Evolutionary conservation across 108 stramenopile species (phyloP).

Genomic region (Cylindrotheca closterium): DNA sequence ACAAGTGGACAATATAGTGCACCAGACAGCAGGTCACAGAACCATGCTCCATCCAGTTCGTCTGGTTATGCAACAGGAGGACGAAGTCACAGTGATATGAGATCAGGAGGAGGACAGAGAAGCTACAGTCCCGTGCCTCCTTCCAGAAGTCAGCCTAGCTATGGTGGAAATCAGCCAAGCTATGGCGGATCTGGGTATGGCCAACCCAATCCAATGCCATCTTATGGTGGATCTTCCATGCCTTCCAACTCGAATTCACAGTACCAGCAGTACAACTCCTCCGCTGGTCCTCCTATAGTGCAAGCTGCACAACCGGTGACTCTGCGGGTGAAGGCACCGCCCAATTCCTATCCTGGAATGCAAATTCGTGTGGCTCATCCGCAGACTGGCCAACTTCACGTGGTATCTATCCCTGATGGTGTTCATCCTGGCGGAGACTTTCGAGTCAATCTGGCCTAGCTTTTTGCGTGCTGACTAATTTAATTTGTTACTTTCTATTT

Average conservation of each 20-base stretch:
- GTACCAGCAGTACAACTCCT: not conserved
- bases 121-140: not conserved
- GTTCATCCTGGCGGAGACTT: constrained; percentile 53
- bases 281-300: not conserved
- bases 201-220: not conserved
- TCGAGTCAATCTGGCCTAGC: constrained; percentile 1
- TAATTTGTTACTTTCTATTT: no score
- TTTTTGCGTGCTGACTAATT: no score
- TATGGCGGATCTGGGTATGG: not conserved
- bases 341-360: constrained; percentile 54
- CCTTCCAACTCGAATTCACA: not conserved
- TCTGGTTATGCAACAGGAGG: not conserved
- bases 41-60: not conserved
- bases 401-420: constrained; percentile 60
- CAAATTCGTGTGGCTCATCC: constrained; percentile 63
- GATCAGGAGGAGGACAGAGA: not conserved
- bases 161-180: no score
- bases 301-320: constrained; percentile 7
- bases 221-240: no score
- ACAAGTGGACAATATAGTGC: not conserved
- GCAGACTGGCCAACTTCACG: constrained; percentile 42
- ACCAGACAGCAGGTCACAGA: no score
- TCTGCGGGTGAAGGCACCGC: constrained; percentile 62
- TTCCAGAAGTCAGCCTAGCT: no score
- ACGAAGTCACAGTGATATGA: no score